Conservation (phyloP, 164 flowering plant genomes). For the Platanus orientalis region DNA sequence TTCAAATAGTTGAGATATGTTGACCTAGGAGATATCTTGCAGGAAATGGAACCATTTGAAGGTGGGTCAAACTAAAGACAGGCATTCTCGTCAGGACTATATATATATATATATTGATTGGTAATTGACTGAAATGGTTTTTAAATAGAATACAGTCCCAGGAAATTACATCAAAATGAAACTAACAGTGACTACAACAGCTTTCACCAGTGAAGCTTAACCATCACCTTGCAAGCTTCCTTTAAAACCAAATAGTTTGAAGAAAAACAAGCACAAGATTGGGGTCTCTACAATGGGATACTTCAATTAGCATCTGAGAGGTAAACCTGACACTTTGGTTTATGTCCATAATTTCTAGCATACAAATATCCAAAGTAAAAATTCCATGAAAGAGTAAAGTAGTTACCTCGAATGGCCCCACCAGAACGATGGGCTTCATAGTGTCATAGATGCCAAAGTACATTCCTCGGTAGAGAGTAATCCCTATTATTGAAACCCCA, state of each 20-base stretch:
- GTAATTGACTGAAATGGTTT: neutral
- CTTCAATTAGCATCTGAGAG: too few species aligned
- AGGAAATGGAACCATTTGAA: neutral
- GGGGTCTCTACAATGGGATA: too few species aligned
- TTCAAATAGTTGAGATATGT: too few species aligned
- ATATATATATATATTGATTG: too few species aligned
- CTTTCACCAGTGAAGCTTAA: neutral
- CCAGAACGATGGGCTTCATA: constrained; percentile 82
- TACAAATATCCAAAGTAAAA: neutral
- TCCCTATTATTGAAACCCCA: constrained; percentile 89
- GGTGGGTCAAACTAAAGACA: neutral
- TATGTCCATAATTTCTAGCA: too few species aligned
- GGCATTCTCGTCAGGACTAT: neutral
- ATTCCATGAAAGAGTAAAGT: neutral
- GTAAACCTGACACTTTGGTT: too few species aligned
- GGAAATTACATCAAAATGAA: neutral
- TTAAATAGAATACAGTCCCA: neutral
- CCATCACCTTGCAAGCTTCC: neutral
- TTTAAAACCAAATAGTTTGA: neutral
- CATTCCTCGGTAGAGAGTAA: constrained; percentile 89
- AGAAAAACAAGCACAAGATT: neutral
- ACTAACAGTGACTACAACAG: neutral
- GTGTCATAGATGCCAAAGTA: constrained; percentile 96
- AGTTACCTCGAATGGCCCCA: constrained; percentile 79
- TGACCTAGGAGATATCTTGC: neutral